A percentile compares a stretch with the other conserved stretches of the same genome.
Conservation (phyloP, 208 protist genomes). For the Acanthamoeba lenticulata region DNA sequence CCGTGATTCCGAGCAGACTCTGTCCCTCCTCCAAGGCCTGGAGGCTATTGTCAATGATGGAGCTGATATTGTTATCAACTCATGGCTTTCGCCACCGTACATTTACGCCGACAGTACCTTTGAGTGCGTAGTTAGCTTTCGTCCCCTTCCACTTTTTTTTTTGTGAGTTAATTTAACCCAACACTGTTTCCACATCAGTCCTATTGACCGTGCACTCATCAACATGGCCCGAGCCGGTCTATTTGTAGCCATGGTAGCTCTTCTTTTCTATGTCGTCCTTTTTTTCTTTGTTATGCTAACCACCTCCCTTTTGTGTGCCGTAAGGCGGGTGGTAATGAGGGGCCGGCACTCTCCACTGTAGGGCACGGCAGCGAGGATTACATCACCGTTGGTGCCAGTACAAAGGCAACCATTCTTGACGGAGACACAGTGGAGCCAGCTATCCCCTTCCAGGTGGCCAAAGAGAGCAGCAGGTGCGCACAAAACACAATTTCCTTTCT, state of each 20-base stretch:
- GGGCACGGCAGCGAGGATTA: background rate
- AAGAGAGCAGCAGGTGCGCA: background rate
- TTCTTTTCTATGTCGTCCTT: no score
- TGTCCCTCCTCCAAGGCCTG: background rate
- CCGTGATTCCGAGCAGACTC: background rate
- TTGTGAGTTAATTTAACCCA: background rate
- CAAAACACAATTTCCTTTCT: no score
- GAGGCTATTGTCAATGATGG: background rate
- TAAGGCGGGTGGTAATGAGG: background rate
- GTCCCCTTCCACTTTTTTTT: background rate
- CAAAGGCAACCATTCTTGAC: background rate
- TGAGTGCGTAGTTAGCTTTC: background rate
- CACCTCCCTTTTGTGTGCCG: no score
- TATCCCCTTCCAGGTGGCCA: background rate
- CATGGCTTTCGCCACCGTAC: background rate
- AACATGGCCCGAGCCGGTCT: background rate
- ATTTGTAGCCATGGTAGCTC: background rate
- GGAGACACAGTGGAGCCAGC: background rate
- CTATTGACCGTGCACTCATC: background rate
- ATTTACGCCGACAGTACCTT: background rate
- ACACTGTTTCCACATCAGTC: background rate
- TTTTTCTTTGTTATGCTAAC: no score
- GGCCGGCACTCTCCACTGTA: background rate
- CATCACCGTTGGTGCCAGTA: background rate
- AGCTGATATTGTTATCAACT: background rate